Conservation (phyloP, 768 basidiomycete species). For the Serendipita sp. region DNA sequence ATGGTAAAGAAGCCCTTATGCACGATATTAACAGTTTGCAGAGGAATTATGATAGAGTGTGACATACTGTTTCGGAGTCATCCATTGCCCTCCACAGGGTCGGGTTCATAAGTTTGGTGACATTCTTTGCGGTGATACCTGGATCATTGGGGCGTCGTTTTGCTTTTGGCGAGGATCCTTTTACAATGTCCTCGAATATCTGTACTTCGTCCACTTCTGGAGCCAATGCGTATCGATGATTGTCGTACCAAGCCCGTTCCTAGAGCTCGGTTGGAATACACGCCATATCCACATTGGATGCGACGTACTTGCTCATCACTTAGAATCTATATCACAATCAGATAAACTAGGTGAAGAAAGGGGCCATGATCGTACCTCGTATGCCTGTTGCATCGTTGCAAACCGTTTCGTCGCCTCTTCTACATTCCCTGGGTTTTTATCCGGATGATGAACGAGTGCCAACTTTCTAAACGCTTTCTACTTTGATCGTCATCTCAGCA, state of each 20-base stretch:
- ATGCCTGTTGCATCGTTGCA: slow-evolving; percentile 81
- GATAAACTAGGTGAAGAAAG: neutral
- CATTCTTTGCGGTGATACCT: slow-evolving; percentile 64
- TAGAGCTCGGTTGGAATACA: slow-evolving; percentile 26
- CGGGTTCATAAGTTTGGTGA: slow-evolving; percentile 72
- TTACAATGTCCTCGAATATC: slow-evolving; percentile 72
- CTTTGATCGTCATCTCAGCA: slow-evolving; percentile 4
- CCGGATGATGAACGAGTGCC: slow-evolving; percentile 74
- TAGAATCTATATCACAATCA: slow-evolving; percentile 40
- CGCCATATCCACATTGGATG: slow-evolving; percentile 13
- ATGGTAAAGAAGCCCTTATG: slow-evolving; percentile 75
- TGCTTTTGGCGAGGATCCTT: slow-evolving; percentile 39
- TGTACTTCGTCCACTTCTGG: slow-evolving; percentile 72
- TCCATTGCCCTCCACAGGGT: slow-evolving; percentile 50
- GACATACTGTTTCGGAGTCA: slow-evolving; percentile 42
- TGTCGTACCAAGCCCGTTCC: slow-evolving; percentile 98
- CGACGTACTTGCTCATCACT: slow-evolving; percentile 80
- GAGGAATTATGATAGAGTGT: neutral
- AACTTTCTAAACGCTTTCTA: slow-evolving; percentile 73
- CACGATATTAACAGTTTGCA: no score
- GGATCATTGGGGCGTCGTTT: slow-evolving; percentile 39
- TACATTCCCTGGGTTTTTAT: slow-evolving; percentile 70
- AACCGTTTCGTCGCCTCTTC: slow-evolving; percentile 82
- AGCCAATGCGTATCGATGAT: slow-evolving; percentile 63
- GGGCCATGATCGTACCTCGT: slow-evolving; percentile 46